Conservation (phyloP, 2,329 filamentous ascomycete species). For the Blumeria graminis region DNA sequence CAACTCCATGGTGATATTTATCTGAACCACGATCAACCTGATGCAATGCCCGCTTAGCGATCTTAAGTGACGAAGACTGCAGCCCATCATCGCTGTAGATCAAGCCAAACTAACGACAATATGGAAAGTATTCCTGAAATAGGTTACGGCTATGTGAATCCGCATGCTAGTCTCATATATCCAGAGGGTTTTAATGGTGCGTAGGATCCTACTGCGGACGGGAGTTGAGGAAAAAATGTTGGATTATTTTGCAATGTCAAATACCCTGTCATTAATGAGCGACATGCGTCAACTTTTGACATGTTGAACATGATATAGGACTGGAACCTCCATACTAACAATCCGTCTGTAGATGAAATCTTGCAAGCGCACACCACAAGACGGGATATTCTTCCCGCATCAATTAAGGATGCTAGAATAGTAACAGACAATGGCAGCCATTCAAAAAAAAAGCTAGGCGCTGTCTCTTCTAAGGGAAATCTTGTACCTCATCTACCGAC, state of each 20-base stretch:
- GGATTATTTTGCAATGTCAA: slow-evolving; percentile 2
- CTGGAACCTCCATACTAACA: not conserved
- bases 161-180: slow-evolving; percentile 5
- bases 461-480: not conserved
- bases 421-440: not conserved
- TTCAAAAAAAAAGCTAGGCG: not conserved
- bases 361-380: not conserved
- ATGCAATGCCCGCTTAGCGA: no score
- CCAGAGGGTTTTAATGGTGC: slow-evolving; percentile 11
- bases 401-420: not conserved
- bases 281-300: not conserved
- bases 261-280: not conserved
- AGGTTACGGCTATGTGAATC: slow-evolving; percentile 16
- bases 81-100: no score
- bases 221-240: not conserved
- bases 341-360: no score
- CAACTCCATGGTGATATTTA: no score
- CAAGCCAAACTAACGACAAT: not conserved
- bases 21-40: no score
- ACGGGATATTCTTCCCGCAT: not conserved
- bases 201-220: slow-evolving; percentile 2
- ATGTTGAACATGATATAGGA: not conserved
- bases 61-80: no score
- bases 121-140: slow-evolving; percentile 16
- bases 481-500: slow-evolving; percentile 9